Evolutionary conservation across 345 rosid species (phyloP).

Genomic region (Euclidium syriacum): DNA sequence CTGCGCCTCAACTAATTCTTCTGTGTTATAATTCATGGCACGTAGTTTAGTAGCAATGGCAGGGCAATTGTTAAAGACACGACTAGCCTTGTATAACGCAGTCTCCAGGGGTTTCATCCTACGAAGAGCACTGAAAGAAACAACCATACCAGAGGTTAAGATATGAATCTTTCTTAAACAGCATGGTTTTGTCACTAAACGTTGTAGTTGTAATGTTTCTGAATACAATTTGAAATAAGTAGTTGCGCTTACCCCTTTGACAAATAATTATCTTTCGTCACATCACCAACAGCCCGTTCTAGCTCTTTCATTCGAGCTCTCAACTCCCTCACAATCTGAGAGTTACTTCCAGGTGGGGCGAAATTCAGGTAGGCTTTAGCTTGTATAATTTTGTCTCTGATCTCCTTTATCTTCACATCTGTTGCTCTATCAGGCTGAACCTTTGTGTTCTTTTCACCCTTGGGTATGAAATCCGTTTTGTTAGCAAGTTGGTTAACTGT

Average conservation of each 20-base stretch:
- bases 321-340: constrained; percentile 73
- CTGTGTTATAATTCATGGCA: constrained; percentile 67
- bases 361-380: constrained; percentile 65
- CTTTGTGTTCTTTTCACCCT: constrained; percentile 42
- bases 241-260: constrained; percentile 55
- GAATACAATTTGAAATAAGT: neutral
- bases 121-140: constrained; percentile 56
- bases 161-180: constrained; percentile 5
- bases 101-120: constrained; percentile 61
- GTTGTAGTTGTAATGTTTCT: constrained; percentile 1
- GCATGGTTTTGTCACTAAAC: neutral
- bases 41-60: constrained; percentile 64
- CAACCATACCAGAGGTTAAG: constrained; percentile 12
- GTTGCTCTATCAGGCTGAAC: constrained; percentile 23
- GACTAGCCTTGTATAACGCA: constrained; percentile 53
- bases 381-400: constrained; percentile 78
- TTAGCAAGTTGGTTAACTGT: constrained; percentile 28
- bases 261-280: constrained; percentile 61
- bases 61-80: constrained; percentile 55
- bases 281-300: constrained; percentile 60
- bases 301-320: constrained; percentile 59
- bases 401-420: constrained; percentile 61
- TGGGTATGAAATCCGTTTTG: constrained; percentile 25
- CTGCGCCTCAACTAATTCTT: constrained; percentile 67
- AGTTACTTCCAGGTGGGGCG: constrained; percentile 58